Evolutionary conservation across 1,139 yeast genomes (phyloP), one percentile per base, ranked within the genome.

Genomic region (Pichiaceae sp.): DNA sequence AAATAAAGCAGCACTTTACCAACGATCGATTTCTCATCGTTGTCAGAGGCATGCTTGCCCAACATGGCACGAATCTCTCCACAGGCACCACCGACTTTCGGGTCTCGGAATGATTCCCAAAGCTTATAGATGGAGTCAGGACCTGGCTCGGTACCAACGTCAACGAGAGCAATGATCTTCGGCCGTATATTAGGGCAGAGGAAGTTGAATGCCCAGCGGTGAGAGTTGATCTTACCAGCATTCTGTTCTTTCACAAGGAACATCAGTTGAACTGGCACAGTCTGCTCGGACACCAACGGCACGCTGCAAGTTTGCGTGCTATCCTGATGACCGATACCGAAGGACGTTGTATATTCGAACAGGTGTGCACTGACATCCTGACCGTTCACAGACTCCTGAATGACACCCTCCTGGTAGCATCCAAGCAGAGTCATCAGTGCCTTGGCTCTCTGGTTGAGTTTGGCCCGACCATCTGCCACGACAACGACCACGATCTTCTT

Each of bases 141-240:
- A 5, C 79, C 70, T 2, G 94, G 93, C 45, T 75, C 76, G 4
- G 94, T 83, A 47, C 94, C 94, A 43, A 87, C 86, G 57, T 83
- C 94, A 39, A 83, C 64, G 40, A 83, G 63, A 58, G 81, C 73
- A 33, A 84, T 75, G 20, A 83, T 79, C 39, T 71, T 74, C 2
- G 94, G 94, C 36, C 77, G 66, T 33, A 83, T 59, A 33, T 81
- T 68, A 11, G 86, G 85, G 9, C 82, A 78, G 54, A 83, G 73
- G 6, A 86, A 82, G 53, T 82, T 85, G 65, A 83, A 78, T 44
- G 84, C 80, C 94, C 94, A 83, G 49, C 94, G 66, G 56, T 83
- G 94, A 15, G 87, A 78, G 56, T 83, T 83, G 57, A 83, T 83
- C 56, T 83, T 83, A 57, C 79, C 75, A 43, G 75, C 67, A 57